These are phyloP conservation scores for Nemophila menziesii DNA, from an alignment of 257 asterid species.

Conservation along the genomic window DNA sequence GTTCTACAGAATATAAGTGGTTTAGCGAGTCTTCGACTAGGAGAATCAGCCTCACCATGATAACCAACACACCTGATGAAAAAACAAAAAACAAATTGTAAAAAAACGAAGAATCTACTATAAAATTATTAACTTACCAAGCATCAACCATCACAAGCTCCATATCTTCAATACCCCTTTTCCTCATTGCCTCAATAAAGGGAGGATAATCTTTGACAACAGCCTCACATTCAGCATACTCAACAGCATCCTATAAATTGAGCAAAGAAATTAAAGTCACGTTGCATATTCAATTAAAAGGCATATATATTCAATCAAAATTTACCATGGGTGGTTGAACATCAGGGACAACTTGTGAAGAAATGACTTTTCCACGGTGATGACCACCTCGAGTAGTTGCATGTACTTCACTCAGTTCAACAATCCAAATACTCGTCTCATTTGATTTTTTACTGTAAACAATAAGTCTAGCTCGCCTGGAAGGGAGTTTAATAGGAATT, in stretches of 20 bases:
- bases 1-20: slow-evolving; percentile 90
- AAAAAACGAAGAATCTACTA: background rate
- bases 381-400: slow-evolving; percentile 94
- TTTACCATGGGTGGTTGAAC: slow-evolving; percentile 97
- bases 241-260: slow-evolving; percentile 70
- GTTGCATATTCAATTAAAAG: background rate
- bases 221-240: slow-evolving; percentile 98
- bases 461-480: slow-evolving; percentile 78
- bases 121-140: slow-evolving; percentile 45
- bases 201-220: slow-evolving; percentile 85
- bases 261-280: slow-evolving; percentile 1
- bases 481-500: slow-evolving; percentile 82
- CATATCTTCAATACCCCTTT: slow-evolving; percentile 97
- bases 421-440: slow-evolving; percentile 90
- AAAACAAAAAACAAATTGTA: background rate
- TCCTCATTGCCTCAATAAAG: slow-evolving; percentile 91
- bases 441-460: slow-evolving; percentile 85
- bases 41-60: slow-evolving; percentile 87
- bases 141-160: slow-evolving; percentile 99
- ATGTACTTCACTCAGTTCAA: slow-evolving; percentile 87
- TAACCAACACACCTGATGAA: slow-evolving; percentile 88
- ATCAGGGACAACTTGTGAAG: slow-evolving; percentile 65
- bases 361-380: slow-evolving; percentile 86
- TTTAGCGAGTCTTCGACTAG: slow-evolving; percentile 89
- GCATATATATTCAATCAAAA: background rate